phyloP scores from a whole-genome alignment of 495 filamentous ascomycete species.

The Geoglossum glabrum region DNA sequence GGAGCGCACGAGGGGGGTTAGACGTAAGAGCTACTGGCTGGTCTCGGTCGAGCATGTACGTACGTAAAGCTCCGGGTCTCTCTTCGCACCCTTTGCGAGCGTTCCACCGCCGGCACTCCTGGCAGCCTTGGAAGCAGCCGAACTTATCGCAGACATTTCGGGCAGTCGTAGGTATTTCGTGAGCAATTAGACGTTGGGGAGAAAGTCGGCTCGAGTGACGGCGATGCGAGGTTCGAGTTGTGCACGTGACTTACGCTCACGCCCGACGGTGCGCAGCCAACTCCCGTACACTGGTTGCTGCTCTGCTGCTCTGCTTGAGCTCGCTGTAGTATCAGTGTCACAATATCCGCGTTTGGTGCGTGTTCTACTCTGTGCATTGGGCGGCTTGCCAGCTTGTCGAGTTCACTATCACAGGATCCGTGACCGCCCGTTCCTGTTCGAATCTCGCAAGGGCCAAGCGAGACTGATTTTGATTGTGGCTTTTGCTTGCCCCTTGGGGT shows the following conservation, averaged over 20 bases:
- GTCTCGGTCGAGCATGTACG: constrained; percentile 11
- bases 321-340: too few relatives aligned
- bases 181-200: neutral
- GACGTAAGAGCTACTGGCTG: neutral
- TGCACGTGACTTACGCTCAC: neutral
- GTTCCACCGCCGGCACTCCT: constrained; percentile 29
- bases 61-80: constrained; percentile 71
- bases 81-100: constrained; percentile 46
- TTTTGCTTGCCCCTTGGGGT: too few relatives aligned
- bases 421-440: too few relatives aligned
- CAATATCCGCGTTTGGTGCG: too few relatives aligned
- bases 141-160: neutral
- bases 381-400: too few relatives aligned
- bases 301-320: too few relatives aligned
- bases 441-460: too few relatives aligned
- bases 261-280: too few relatives aligned
- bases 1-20: neutral
- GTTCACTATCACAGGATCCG: too few relatives aligned
- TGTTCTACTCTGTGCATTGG: too few relatives aligned
- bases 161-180: constrained; percentile 8
- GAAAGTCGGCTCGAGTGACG: neutral
- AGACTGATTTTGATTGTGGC: too few relatives aligned
- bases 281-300: too few relatives aligned
- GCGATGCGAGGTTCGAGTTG: neutral
- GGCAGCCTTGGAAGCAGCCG: constrained; percentile 16